phyloP scores from a whole-genome alignment of 345 rosid genomes.

The Eucalyptus guilfoylei region DNA sequence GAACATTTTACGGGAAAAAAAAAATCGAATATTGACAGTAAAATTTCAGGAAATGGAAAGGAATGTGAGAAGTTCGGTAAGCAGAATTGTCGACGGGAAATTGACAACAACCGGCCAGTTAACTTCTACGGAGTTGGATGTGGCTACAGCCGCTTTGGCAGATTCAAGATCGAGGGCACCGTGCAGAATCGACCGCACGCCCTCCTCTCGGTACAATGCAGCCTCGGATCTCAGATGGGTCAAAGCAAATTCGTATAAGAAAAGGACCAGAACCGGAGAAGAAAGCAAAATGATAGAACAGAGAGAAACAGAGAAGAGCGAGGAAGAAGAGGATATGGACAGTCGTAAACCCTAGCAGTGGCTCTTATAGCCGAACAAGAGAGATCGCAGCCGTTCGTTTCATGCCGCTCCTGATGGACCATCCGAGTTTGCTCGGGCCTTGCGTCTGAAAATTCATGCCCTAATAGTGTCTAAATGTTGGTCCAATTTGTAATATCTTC shows the following conservation, averaged over 20 bases:
- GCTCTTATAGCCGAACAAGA: not conserved
- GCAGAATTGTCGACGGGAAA: slow-evolving; percentile 52
- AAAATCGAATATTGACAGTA: not conserved
- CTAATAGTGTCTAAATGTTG: no score
- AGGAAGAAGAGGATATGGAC: not conserved
- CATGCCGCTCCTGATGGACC: not conserved
- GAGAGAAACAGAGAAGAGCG: not conserved
- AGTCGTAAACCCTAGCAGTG: not conserved
- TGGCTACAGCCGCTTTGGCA: slow-evolving; percentile 74
- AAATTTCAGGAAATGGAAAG: not conserved
- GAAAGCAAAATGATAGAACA: not conserved
- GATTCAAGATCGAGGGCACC: slow-evolving; percentile 38
- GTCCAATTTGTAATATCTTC: no score
- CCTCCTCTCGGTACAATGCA: slow-evolving; percentile 68
- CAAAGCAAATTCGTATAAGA: not conserved
- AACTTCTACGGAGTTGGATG: slow-evolving; percentile 24
- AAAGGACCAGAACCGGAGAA: not conserved
- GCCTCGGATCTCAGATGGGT: slow-evolving; percentile 1
- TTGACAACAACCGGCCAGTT: slow-evolving; percentile 69
- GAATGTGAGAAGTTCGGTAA: slow-evolving; percentile 82
- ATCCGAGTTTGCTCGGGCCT: not conserved
- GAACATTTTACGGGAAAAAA: no score
- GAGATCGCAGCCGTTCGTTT: not conserved
- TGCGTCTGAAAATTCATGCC: not conserved
- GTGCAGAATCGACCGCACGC: not conserved